Evolutionary conservation across 2,329 filamentous ascomycete species (phyloP), one percentile per base, ranked within the genome.

Genomic region (Pseudogymnoascus sp.): DNA sequence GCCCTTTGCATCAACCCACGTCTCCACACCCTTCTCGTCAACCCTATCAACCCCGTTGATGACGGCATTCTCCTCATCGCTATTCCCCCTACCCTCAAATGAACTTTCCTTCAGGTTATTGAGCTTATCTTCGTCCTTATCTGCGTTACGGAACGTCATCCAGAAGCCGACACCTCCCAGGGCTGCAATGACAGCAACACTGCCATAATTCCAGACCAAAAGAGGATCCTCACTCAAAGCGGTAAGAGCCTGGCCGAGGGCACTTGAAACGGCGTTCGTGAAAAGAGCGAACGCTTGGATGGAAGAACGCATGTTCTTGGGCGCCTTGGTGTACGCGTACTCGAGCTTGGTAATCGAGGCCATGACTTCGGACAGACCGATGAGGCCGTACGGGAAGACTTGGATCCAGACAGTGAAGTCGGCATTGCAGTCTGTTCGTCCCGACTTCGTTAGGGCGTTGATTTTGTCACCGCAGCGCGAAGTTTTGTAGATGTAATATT

Each of bases 221-320:
- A 87, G 73, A 1, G 87, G 87, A 69, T 90, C 85, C 6, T 75
- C 78, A 0, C 82, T 81, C 1, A 90, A 75, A 0, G 81, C 76
- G 6, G 82, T 81, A 38, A 89, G 80, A 0, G 85, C 86, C 75
- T 90, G 84, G n/a, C 85, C 86, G 58, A 91, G 75, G 36, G 88
- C 87, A 30, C 85, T 79, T 1, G 85, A 84, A 66, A 91, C 78
- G 62, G 87, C 88, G 30, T 79, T 85, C 80, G 84, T 90, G 76
- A 88, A 86, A 38, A 90, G 78, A 69, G 85, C 85, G 68, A 91
- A 77, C 18, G 83, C 82, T 73, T 82, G 80, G 67, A 92, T 87
- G n/a, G 91, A 78, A 1, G 85, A 88, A 66, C 87, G 86, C 89
- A 92, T 92, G 76, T 90, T 91, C 69, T 82, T 83, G 25, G 89